These are phyloP conservation scores for Chrysosporium keratinophilum DNA, from an alignment of 2,329 filamentous ascomycete genomes.

Conservation along the genomic window DNA sequence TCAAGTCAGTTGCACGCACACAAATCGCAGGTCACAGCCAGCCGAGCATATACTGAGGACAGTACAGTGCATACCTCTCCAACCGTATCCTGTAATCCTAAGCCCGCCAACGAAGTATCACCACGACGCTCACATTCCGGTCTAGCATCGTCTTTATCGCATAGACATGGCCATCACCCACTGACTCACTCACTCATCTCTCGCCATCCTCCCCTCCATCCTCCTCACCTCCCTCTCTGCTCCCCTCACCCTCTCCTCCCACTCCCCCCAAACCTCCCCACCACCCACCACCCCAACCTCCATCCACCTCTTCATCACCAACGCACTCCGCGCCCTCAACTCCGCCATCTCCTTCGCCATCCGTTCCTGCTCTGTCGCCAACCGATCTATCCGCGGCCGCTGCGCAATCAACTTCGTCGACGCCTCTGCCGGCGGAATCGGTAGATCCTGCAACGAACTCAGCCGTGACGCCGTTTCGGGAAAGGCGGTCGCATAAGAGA, in stretches of 20 bases:
- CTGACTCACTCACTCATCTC: constrained; percentile 36
- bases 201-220: constrained; percentile 48
- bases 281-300: constrained; percentile 58
- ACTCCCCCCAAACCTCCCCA: constrained; percentile 59
- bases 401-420: constrained; percentile 36
- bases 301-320: constrained; percentile 59
- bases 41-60: too few relatives aligned
- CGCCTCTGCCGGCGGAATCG: constrained; percentile 34
- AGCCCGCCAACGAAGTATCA: too few relatives aligned
- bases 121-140: too few relatives aligned
- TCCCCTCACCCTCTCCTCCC: constrained; percentile 56
- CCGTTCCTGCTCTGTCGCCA: constrained; percentile 29
- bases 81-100: too few relatives aligned
- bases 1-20: too few relatives aligned
- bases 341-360: constrained; percentile 34
- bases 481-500: constrained; percentile 38
- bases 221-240: constrained; percentile 57
- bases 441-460: constrained; percentile 40
- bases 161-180: constrained; percentile 13
- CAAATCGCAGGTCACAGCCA: too few relatives aligned
- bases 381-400: constrained; percentile 32
- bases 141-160: neutral
- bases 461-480: constrained; percentile 40
- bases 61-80: too few relatives aligned
- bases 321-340: constrained; percentile 35